These are phyloP conservation scores for Aspergillus biplanus DNA, from an alignment of 495 filamentous ascomycete genomes.

Conservation along the genomic window DNA sequence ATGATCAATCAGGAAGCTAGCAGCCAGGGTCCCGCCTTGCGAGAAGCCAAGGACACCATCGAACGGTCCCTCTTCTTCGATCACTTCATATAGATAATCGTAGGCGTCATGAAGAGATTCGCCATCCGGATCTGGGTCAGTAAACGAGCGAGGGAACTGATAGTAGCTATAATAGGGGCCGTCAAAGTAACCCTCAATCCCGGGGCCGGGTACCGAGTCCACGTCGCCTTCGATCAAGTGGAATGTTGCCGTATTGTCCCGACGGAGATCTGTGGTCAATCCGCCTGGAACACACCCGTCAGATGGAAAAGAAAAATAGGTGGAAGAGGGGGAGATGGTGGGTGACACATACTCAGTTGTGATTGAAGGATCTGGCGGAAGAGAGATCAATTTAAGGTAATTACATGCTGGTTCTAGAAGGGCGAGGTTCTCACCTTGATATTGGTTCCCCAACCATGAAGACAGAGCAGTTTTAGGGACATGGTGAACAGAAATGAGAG, in stretches of 20 bases:
- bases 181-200: conserved; percentile 38
- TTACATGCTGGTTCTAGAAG: background rate
- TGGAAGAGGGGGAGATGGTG: background rate
- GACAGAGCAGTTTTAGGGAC: conserved; percentile 35
- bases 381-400: background rate
- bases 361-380: conserved; percentile 32
- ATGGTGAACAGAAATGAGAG: conserved; percentile 14
- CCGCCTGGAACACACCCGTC: conserved; percentile 22
- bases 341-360: conserved; percentile 29
- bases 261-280: conserved; percentile 33
- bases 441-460: conserved; percentile 40
- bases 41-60: conserved; percentile 45
- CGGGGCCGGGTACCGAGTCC: conserved; percentile 36
- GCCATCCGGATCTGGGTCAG: conserved; percentile 28
- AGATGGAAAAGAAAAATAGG: background rate
- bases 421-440: conserved; percentile 26
- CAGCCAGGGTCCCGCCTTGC: conserved; percentile 40
- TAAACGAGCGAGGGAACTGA: conserved; percentile 35
- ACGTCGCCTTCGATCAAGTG: conserved; percentile 39
- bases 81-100: conserved; percentile 33
- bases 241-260: conserved; percentile 40
- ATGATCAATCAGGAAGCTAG: conserved; percentile 38
- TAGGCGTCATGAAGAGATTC: conserved; percentile 35
- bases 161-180: conserved; percentile 43
- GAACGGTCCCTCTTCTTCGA: conserved; percentile 42